Percentiles rank a stretch among this genome's conserved stretches.
These are phyloP conservation scores for Cardamine resedifolia DNA, from an alignment of 345 rosid species.

Conservation along the genomic window DNA sequence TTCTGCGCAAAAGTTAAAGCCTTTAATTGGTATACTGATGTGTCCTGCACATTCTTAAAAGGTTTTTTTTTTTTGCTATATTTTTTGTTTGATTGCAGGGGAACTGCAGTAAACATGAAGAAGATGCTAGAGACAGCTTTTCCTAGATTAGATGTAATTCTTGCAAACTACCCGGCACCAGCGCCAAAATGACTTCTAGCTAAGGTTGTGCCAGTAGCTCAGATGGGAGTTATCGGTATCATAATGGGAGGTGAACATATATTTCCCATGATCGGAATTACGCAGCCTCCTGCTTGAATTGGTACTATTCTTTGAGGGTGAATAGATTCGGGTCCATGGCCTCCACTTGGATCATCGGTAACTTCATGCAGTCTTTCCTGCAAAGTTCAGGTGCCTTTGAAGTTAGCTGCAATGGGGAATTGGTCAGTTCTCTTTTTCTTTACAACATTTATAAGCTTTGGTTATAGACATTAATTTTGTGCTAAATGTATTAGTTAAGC, in stretches of 20 bases:
- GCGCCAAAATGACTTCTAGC: conserved; percentile 53
- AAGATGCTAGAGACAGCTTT: conserved; percentile 66
- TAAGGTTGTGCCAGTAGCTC: conserved; percentile 60
- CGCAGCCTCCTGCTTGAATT: conserved; percentile 58
- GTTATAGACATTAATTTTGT: background rate
- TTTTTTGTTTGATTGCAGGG: conserved; percentile 37
- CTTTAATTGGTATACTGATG: background rate
- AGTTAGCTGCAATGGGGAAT: conserved; percentile 57
- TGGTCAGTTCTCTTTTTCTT: conserved; percentile 45
- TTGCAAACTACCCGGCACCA: conserved; percentile 66
- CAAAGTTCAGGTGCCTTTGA: conserved; percentile 82
- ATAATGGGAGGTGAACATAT: conserved; percentile 66
- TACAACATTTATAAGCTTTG: background rate
- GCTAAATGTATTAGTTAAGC: background rate
- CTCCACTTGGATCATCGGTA: conserved; percentile 74
- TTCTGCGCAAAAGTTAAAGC: too few species aligned
- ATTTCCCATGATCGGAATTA: conserved; percentile 63
- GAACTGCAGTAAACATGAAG: conserved; percentile 65
- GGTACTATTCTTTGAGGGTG: conserved; percentile 59
- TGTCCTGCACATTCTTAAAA: background rate
- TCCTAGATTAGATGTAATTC: conserved; percentile 66
- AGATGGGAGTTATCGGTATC: conserved; percentile 59
- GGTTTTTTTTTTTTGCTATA: background rate
- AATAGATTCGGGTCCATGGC: conserved; percentile 79
- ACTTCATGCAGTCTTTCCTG: conserved; percentile 64